Base-by-base conservation (phyloP, 2,329 filamentous ascomycete genomes). In the Pseudocercospora cruenta region DNA sequence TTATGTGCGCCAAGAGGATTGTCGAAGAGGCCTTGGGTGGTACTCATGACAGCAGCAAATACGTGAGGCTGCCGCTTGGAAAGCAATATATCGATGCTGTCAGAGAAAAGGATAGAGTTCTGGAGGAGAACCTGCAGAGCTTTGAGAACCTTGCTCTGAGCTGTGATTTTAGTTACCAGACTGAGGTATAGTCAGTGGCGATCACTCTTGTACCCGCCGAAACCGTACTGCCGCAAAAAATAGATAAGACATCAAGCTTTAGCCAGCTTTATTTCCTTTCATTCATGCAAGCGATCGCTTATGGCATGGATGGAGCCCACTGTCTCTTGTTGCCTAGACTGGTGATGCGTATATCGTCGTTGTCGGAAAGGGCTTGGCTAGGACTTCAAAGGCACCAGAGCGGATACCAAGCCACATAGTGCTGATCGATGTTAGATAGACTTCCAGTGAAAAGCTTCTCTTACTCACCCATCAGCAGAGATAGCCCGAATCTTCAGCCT, bases 141-240 rank as follows among this genome's bases (percentile, higher is more conserved):
- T 24, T 58, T 4, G 55, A 58, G 31, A 16, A 22, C 2, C 16
- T 33, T 10, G 55, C 55, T 26, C 19, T 26, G 55, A 39, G 31
- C 36, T 58, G 55, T 58, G 55, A 58, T 58, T 58, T 58, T 43
- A 21, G 36, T n/a, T 3, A 58, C 16, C 8, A 31, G 28, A 31
- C 5, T 9, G 24, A 26, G 24, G 24, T 26, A 26, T 26, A 26
- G 24, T 26, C 24, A 26, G 5, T 26, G 5, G 24, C 24, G 24
- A 26, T 26, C 5, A 26, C 24, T 26, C 24, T 5, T 26, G 24
- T 26, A 26, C 24, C 24, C 5, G 24, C 24, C 3, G 3, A 26
- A 26, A 26, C 24, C 24, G 24, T 26, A 26, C 3, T 26, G 24
- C 24, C 5, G 24, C 24, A 26, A 26, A 3, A 26, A 5, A 26